phyloP scores from a whole-genome alignment of 1,284 basidiomycete genomes.

The Ceratobasidium sp. region DNA sequence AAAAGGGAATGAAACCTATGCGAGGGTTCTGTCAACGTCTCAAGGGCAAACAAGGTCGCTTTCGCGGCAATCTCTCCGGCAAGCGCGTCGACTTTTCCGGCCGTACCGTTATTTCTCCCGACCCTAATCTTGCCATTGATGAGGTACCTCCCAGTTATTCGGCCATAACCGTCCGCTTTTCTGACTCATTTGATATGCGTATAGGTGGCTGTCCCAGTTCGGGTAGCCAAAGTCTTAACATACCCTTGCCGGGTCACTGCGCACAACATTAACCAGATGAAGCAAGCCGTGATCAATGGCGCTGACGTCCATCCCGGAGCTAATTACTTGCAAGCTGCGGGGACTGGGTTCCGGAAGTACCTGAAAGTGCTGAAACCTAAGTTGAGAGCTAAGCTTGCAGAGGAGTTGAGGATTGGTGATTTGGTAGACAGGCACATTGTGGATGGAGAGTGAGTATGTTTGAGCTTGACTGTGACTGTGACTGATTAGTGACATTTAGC shows the following conservation, averaged over 20 bases:
- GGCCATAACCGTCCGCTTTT: neutral
- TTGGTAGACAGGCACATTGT: constrained; percentile 93
- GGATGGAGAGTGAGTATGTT: constrained; percentile 77
- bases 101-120: constrained; percentile 98
- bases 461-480: neutral
- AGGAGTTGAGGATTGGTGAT: constrained; percentile 82
- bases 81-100: constrained; percentile 99
- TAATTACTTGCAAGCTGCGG: constrained; percentile 80
- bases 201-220: constrained; percentile 90
- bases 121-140: constrained; percentile 97
- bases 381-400: constrained; percentile 69
- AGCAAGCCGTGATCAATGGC: constrained; percentile 85
- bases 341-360: constrained; percentile 83
- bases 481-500: constrained; percentile 45
- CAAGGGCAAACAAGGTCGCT: constrained; percentile 99
- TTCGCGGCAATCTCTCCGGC: constrained; percentile 97
- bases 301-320: constrained; percentile 94
- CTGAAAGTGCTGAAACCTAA: constrained; percentile 74
- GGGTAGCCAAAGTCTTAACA: constrained; percentile 94
- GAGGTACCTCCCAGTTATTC: constrained; percentile 55
- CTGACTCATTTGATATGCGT: neutral
- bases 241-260: constrained; percentile 95
- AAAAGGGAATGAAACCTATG: constrained; percentile 83
- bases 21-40: constrained; percentile 97
- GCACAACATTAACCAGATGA: constrained; percentile 86